Conservation (phyloP, 2,329 filamentous ascomycete species). For the Apiospora aurea region DNA sequence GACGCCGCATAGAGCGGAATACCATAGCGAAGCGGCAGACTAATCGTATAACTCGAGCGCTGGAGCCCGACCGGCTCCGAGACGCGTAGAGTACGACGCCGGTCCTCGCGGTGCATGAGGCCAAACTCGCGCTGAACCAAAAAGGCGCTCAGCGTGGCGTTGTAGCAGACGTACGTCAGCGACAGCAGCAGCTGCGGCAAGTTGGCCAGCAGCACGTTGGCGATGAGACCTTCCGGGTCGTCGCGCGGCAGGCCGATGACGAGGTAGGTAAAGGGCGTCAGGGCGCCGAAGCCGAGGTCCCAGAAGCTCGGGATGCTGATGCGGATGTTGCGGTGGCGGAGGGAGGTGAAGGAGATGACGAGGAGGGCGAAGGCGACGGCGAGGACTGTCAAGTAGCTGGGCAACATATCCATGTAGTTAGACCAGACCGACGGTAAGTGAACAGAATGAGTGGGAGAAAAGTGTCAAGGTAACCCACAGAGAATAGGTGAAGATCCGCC, state of each 20-base stretch:
- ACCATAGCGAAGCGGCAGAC: slow-evolving; percentile 52
- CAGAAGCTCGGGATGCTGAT: slow-evolving; percentile 35
- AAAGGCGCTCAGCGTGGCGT: slow-evolving; percentile 54
- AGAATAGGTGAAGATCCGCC: neutral
- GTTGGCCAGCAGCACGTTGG: slow-evolving; percentile 52
- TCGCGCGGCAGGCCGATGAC: slow-evolving; percentile 34
- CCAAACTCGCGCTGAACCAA: slow-evolving; percentile 55
- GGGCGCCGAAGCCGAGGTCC: slow-evolving; percentile 40
- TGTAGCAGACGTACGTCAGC: slow-evolving; percentile 53
- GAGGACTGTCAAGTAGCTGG: slow-evolving; percentile 28
- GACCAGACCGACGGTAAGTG: neutral
- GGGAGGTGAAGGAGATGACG: slow-evolving; percentile 27
- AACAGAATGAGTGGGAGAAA: too few species aligned
- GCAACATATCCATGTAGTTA: neutral
- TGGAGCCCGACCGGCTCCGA: slow-evolving; percentile 49
- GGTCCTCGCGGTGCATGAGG: slow-evolving; percentile 38
- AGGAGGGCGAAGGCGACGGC: slow-evolving; percentile 29
- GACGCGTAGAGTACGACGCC: slow-evolving; percentile 50
- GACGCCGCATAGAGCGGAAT: slow-evolving; percentile 46
- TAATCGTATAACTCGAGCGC: slow-evolving; percentile 52
- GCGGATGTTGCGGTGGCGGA: slow-evolving; percentile 30
- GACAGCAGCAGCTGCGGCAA: slow-evolving; percentile 54
- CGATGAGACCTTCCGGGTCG: slow-evolving; percentile 40
- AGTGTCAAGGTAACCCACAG: neutral
- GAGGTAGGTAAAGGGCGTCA: slow-evolving; percentile 40